Evolutionary conservation across 2,329 filamentous ascomycete species (phyloP).

Genomic region (Colletotrichum brevisporum): DNA sequence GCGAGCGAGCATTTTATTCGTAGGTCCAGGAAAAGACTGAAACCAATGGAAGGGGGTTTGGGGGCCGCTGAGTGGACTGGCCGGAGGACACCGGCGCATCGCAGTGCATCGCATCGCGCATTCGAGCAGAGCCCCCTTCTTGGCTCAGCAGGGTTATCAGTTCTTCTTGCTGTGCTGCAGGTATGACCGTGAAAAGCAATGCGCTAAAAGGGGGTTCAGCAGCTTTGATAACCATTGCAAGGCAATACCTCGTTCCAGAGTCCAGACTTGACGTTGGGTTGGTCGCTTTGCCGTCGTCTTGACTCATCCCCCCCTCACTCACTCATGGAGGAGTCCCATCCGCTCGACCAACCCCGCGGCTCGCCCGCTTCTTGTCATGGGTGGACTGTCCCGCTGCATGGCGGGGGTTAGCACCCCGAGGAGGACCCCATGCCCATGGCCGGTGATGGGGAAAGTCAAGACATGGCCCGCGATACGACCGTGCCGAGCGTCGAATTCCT

Average conservation of each 20-base stretch:
- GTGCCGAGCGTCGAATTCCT: not conserved
- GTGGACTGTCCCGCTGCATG: constrained; percentile 21
- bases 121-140: constrained; percentile 23
- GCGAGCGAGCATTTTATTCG: not conserved
- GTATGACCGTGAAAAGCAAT: constrained; percentile 15
- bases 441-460: constrained; percentile 29
- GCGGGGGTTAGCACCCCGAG: constrained; percentile 20
- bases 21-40: not conserved
- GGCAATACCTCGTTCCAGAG: constrained; percentile 17
- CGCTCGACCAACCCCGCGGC: constrained; percentile 29
- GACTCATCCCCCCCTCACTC: constrained; percentile 31
- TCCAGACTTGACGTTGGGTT: constrained; percentile 26
- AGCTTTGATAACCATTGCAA: not conserved
- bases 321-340: constrained; percentile 13
- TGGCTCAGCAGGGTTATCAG: constrained; percentile 22
- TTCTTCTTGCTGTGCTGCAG: constrained; percentile 9
- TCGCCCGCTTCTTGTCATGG: constrained; percentile 14
- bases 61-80: constrained; percentile 1
- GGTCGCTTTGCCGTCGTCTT: constrained; percentile 10
- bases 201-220: not conserved
- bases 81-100: constrained; percentile 19
- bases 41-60: not conserved
- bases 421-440: constrained; percentile 5
- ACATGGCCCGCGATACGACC: constrained; percentile 20
- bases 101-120: too few species aligned